These are phyloP conservation scores for Colletotrichum plurivorum DNA, from an alignment of 2,329 filamentous ascomycete genomes.

Conservation along the genomic window DNA sequence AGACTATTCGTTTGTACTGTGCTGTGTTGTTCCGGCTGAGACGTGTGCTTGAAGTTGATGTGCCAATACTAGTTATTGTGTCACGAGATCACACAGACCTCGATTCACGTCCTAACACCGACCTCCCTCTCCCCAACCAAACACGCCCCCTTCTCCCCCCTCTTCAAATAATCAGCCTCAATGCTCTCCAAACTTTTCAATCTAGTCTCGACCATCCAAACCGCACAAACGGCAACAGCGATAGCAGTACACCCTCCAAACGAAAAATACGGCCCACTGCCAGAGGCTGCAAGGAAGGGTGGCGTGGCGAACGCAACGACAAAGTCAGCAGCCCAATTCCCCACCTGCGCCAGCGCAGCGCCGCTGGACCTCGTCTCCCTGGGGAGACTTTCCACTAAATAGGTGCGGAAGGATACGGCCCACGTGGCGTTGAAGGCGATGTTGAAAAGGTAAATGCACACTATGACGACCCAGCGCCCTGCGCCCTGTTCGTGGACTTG, in stretches of 20 bases:
- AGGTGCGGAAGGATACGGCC: slow-evolving; percentile 65
- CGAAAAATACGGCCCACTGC: slow-evolving; percentile 60
- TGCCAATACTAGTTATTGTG: too few species aligned
- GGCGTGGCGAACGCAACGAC: slow-evolving; percentile 61
- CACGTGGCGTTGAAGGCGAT: slow-evolving; percentile 62
- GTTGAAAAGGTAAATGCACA: slow-evolving; percentile 64
- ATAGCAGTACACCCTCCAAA: slow-evolving; percentile 57
- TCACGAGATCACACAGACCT: too few species aligned
- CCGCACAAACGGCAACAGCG: slow-evolving; percentile 50
- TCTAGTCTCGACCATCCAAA: slow-evolving; percentile 60
- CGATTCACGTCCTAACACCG: too few species aligned
- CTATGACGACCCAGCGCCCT: slow-evolving; percentile 65
- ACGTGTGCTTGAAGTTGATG: background rate
- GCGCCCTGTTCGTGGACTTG: slow-evolving; percentile 53
- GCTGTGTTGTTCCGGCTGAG: background rate
- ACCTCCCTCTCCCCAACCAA: background rate
- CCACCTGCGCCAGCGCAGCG: slow-evolving; percentile 65
- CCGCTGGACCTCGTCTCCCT: slow-evolving; percentile 67
- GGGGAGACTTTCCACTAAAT: slow-evolving; percentile 69
- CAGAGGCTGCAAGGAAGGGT: slow-evolving; percentile 53
- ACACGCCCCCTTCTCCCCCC: background rate
- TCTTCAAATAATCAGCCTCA: slow-evolving; percentile 10
- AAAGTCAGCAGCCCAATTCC: slow-evolving; percentile 65
- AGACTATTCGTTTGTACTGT: background rate
- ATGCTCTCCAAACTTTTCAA: slow-evolving; percentile 57